Base-by-base conservation (phyloP, 2,329 filamentous ascomycete genomes). In the Curvularia eragrostidis region DNA sequence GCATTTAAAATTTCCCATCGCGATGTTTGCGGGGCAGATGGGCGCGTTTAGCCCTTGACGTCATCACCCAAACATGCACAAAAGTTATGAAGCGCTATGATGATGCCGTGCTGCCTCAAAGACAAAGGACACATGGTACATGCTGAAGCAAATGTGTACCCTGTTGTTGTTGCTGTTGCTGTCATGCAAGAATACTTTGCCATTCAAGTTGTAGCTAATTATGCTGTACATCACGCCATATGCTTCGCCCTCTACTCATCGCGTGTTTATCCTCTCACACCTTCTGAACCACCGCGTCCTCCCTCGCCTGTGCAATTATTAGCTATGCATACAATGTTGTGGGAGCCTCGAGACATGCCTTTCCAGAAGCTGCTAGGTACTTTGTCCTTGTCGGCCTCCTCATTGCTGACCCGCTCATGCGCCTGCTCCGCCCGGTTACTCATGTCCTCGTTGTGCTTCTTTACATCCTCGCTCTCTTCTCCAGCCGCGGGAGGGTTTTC, bases 401-500 rank as follows among this genome's bases (percentile, higher is more conserved):
- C 67, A 58, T 76, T 74, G 44, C 58, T 66, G 49, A 74, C 69
- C 71, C 74, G 72, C 61, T 77, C 75, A 63, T 75, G 61, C 56
- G 78, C 69, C 72, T 70, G 75, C 63, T 81, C 79, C 66, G 75
- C 71, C 65, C 79, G 71, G 49, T 75, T 57, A 26, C 77, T 75
- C 73, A 81, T 75, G 63, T 81, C 78, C 62, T 70, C 52, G 59
- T 82, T 82, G 65, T 82, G 80, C 66, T 77, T 50, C 72, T 70
- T 74, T 21, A 81, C 79, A 13, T 78, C 76, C 61, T 74, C 63
- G 30, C 75, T 73, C 56, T 74, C 64, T 12, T 75, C 64, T 26
- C 64, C 64, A 42, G 70, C 64, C 2, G 43, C 52, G 7, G 79
- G 79, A 28, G 74, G 66, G 30, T 63, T 71, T 38, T 73, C 73